Percentiles rank a stretch among this genome's conserved stretches.
phyloP scores from a whole-genome alignment of 2,329 filamentous ascomycete genomes.

The Whalleya microplaca region DNA sequence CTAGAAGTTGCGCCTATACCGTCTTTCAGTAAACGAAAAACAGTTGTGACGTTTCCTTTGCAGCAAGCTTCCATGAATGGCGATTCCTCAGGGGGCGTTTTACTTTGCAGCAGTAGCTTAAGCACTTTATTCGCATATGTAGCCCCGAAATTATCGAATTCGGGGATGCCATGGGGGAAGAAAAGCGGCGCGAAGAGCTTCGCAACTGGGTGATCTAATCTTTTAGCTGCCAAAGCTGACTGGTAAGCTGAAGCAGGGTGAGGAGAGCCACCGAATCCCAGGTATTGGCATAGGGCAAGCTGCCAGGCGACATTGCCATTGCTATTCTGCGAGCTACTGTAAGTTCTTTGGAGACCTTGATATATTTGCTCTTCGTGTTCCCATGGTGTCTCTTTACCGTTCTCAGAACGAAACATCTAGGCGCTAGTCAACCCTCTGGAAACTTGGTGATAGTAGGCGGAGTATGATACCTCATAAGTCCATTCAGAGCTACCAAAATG shows the following conservation, averaged over 20 bases:
- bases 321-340: slow-evolving; percentile 6
- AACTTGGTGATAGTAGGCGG: too few relatives aligned
- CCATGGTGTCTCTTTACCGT: slow-evolving; percentile 11
- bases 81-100: not conserved
- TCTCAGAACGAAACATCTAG: slow-evolving; percentile 12
- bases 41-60: slow-evolving; percentile 1
- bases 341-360: slow-evolving; percentile 1
- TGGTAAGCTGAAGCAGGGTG: slow-evolving; percentile 5
- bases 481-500: slow-evolving; percentile 14
- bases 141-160: not conserved
- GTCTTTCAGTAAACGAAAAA: not conserved
- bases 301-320: slow-evolving; percentile 11
- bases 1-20: not conserved
- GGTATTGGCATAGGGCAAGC: slow-evolving; percentile 9
- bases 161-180: not conserved
- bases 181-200: slow-evolving; percentile 11
- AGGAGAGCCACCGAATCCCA: slow-evolving; percentile 11
- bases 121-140: slow-evolving; percentile 2
- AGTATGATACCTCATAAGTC: slow-evolving; percentile 11
- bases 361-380: slow-evolving; percentile 8
- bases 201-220: slow-evolving; percentile 10
- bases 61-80: slow-evolving; percentile 2
- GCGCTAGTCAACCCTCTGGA: too few relatives aligned
- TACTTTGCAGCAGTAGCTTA: slow-evolving; percentile 5
- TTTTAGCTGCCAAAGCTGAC: slow-evolving; percentile 9